phyloP scores from a whole-genome alignment of 106 monocot genomes.

The Dendrobium chrysotoxum region DNA sequence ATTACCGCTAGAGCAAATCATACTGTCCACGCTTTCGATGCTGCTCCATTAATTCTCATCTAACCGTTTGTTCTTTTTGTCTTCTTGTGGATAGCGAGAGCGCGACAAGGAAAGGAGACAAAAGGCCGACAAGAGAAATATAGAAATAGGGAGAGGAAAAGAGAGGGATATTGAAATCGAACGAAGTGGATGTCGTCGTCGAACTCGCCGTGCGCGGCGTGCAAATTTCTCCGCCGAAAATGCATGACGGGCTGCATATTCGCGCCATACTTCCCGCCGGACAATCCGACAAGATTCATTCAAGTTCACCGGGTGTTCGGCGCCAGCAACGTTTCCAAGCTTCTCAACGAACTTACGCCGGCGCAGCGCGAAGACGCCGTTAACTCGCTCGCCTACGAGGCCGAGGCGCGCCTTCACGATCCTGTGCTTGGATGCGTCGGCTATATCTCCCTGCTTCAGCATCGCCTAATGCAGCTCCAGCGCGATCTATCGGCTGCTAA shows the following conservation, averaged over 20 bases:
- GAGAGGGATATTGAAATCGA: neutral
- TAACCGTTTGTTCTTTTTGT: slow-evolving; percentile 1
- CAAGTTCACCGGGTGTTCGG: slow-evolving; percentile 81
- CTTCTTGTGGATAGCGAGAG: neutral
- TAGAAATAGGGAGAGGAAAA: no score
- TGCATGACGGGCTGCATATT: slow-evolving; percentile 75
- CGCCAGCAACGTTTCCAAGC: slow-evolving; percentile 80
- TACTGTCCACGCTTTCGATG: neutral
- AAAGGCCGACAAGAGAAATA: no score
- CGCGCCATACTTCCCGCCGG: slow-evolving; percentile 84
- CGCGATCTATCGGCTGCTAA: slow-evolving; percentile 33
- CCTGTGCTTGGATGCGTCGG: slow-evolving; percentile 62
- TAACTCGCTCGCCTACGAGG: slow-evolving; percentile 55
- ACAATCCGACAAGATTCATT: slow-evolving; percentile 57
- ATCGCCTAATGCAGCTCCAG: slow-evolving; percentile 25
- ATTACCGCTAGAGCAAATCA: neutral
- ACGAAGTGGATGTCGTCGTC: slow-evolving; percentile 2
- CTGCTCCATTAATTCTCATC: neutral
- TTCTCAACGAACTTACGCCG: slow-evolving; percentile 56
- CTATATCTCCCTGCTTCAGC: slow-evolving; percentile 39
- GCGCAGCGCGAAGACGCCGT: slow-evolving; percentile 56
- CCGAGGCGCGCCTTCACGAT: slow-evolving; percentile 42
- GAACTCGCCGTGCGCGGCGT: slow-evolving; percentile 79
- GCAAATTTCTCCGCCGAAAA: slow-evolving; percentile 78
- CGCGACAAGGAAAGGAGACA: no score